Evolutionary conservation across 2,329 filamentous ascomycete genomes (phyloP).

Genomic region (Teratosphaeria pseudoeucalypti): DNA sequence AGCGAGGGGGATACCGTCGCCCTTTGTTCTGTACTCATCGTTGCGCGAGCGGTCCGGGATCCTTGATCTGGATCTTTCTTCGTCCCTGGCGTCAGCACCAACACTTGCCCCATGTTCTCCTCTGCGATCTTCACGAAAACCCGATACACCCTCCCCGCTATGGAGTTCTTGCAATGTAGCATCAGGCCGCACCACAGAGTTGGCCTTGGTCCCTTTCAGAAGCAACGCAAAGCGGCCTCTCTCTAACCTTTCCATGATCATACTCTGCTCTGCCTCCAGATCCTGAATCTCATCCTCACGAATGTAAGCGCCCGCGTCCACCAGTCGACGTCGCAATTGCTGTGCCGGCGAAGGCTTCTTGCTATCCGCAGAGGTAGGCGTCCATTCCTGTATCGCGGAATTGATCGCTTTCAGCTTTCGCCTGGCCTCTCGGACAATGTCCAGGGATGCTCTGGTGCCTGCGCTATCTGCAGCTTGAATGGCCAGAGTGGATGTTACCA

Average conservation of each 20-base stretch:
- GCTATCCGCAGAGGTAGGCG: not conserved
- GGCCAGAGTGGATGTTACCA: not conserved
- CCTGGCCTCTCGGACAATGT: not conserved
- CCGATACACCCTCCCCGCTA: not conserved
- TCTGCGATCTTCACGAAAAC: not conserved
- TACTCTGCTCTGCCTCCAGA: not conserved
- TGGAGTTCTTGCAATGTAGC: not conserved
- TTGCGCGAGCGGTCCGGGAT: not conserved
- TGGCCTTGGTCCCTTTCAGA: not conserved
- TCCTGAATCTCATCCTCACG: not conserved
- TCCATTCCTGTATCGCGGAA: not conserved
- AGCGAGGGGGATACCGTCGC: conserved; percentile 27
- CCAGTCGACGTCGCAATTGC: not conserved
- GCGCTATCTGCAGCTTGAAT: not conserved
- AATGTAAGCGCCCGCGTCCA: not conserved
- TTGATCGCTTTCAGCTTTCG: not conserved
- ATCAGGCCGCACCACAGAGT: not conserved
- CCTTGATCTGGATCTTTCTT: not conserved
- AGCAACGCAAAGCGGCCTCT: not conserved
- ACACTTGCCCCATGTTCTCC: not conserved
- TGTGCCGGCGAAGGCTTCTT: not conserved
- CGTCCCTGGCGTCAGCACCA: not conserved
- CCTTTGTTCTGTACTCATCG: conserved; percentile 2
- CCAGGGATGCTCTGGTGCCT: not conserved
- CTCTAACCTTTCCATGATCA: not conserved